Base-by-base conservation (phyloP, 2,329 filamentous ascomycete species). In the Exophiala sp. region DNA sequence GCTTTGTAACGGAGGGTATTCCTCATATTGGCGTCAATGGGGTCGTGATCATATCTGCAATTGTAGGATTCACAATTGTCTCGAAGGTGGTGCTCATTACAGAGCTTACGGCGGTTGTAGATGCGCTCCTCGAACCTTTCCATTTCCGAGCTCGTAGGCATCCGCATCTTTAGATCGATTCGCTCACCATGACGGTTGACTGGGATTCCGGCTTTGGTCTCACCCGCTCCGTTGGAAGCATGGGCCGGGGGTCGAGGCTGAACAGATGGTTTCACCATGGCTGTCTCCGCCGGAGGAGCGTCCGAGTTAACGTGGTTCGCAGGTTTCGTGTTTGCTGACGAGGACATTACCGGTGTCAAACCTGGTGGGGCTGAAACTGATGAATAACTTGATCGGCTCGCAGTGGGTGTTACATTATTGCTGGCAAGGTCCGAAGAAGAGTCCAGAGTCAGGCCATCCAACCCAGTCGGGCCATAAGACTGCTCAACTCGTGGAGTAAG, bases 71-170 rank as follows among this genome's bases (percentile, higher is more conserved):
- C 50, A 37, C 56, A 58, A 27, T 49, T 53, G 13, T 62, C 53
- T 0, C 66, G 66, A 0, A 79, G 64, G 48, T 77, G 71, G 50
- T 69, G 69, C 22, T 67, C 68, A 58, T 78, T 78, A 61, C 76
- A 79, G 0, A 74, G 66, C 56, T 76, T 77, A 14, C 65, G 21
- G 13, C 40, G 62, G 2, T 63, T 57, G 11, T 62, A 63, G 22
- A 65, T 64, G 10, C 68, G 66, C 9, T 62, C 60, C 16, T 67
- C 65, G 58, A 74, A 78, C 7, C 56, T 55, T 1, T 65, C 59
- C 58, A 68, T 67, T 22, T 70, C 69, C 13, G 69, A 64, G 11
- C 55, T 27, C 0, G 67, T 58, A 0, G 72, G 70, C 0, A 62
- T 56, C 7, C 66, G 63, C 24, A 69, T 63, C 57, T 69, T 69